Base-by-base conservation (phyloP, 768 basidiomycete genomes). In the Mycena metata region DNA sequence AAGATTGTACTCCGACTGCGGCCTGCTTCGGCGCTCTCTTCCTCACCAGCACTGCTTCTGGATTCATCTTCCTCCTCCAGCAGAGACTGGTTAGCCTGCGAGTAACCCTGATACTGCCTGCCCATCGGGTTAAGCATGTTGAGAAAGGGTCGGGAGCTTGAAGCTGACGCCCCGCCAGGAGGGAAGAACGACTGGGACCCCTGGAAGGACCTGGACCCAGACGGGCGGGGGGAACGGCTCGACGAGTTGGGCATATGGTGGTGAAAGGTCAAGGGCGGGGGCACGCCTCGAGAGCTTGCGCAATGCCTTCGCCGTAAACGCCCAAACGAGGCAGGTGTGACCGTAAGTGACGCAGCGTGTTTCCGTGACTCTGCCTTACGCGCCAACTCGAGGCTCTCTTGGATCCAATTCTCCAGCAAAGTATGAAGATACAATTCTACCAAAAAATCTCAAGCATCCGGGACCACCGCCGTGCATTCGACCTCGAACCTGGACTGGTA, bases 71-170 rank as follows among this genome's bases (percentile, higher is more conserved):
- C 91, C 76, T 95, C 93, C 72, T 94, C 90, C 19, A 86, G 79
- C 3, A 91, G 81, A 33, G 88, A 90, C 76, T 92, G 91, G 75
- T 84, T 89, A 36, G 92, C 91, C 69, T 89, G 91, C 19, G 84
- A 83, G 77, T 96, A 96, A 9, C 93, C 94, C 69, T 90, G 89
- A 76, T 94, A 89, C 36, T 85, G 80, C 70, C 89, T 86, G 69
- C 87, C 88, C 85, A 93, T 90, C 42, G 94, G 92, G 76, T 95
- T 95, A 41, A 96, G 83, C 86, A 93, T 89, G 78, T 88, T 89
- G 73, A 95, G 89, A 75, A 95, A 94, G 1, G 93, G 91, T 36
- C 90, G 88, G 39, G 92, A 93, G 74, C 81, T 85, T 35, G 90
- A 79, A 50, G 75, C 85, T 33, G 90, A 79, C 52, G 76, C 61